Evolutionary conservation across 1,284 basidiomycete species (phyloP), one percentile per base, ranked within the genome.

Genomic region (Apiotrichum veenhuisii): DNA sequence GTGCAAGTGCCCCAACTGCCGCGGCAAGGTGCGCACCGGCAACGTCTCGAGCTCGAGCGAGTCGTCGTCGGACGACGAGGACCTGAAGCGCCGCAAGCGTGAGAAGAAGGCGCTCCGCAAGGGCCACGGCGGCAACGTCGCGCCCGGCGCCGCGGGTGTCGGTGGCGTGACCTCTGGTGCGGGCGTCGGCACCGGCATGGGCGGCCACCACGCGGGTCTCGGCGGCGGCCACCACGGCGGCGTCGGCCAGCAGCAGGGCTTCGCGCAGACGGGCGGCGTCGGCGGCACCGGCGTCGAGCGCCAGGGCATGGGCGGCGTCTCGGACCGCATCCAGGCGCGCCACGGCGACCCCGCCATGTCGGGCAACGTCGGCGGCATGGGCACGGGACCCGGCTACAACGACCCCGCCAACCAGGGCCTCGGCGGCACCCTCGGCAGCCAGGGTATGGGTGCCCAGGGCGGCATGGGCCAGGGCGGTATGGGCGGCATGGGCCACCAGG

Each of bases 1-100:
- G 60, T 61, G 60, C 60, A 61, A 61, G 60, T 61, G 60, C 56
- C 53, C 53, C 50, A 50, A 50, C 50, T 61, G 60, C 51, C 15
- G 23, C 18, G 60, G 60, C 30, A 50, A 48, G 14, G 59, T 49
- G 25, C 30, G 20, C 14, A n/a, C 20, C 11, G 59, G 55, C 17
- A 44, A 34, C 26, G 47, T 58, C 50, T 42, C 56, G 43, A 20
- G 18, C 20, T 55, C 53, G 36, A 55, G 53, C 30, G 40, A 40
- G 27, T 50, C 50, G 15, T 36, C 30, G n/a, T 45, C 38, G 17
- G 60, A 61, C 47, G 44, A 53, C 53, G 54, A 54, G 14, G 18
- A 14, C 25, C 53, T 55, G 47, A 40, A 41, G n/a, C 36, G 20
- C 30, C 56, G 56, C 56, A 55, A 55, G 53, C 45, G 27, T 27